phyloP scores from a whole-genome alignment of 2,329 filamentous ascomycete genomes.

The Pseudogymnoascus sp. region DNA sequence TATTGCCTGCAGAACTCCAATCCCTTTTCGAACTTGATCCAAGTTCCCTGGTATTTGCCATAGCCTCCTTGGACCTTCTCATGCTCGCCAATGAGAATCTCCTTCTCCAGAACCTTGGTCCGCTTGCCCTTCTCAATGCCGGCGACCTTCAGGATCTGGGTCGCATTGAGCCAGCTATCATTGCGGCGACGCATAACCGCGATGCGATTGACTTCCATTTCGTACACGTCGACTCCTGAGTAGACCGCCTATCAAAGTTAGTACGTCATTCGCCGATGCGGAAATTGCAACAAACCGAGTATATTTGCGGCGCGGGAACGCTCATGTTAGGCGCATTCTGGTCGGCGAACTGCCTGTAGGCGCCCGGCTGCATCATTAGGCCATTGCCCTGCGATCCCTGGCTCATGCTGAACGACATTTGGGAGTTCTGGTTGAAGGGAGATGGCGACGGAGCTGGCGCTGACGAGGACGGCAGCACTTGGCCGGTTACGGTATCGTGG shows the following conservation, averaged over 20 bases:
- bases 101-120: conserved; percentile 96
- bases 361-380: conserved; percentile 27
- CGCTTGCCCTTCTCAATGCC: conserved; percentile 96
- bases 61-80: conserved; percentile 98
- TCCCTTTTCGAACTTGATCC: conserved; percentile 90
- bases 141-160: conserved; percentile 94
- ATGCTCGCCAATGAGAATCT: conserved; percentile 91
- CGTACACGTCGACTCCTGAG: conserved; percentile 92
- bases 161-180: conserved; percentile 96
- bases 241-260: conserved; percentile 62
- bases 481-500: conserved; percentile 1
- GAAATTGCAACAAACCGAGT: conserved; percentile 42
- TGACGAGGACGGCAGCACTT: background rate
- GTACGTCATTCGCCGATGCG: background rate
- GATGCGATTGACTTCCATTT: conserved; percentile 92
- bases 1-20: conserved; percentile 82
- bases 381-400: conserved; percentile 26
- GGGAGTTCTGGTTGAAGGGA: background rate
- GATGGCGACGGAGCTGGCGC: background rate
- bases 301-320: conserved; percentile 44
- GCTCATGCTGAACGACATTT: conserved; percentile 30
- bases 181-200: conserved; percentile 93
- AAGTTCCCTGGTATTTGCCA: conserved; percentile 97
- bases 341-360: conserved; percentile 25
- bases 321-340: conserved; percentile 20